These are phyloP conservation scores for Cryptococcus depauperatus DNA, from an alignment of 1,284 basidiomycete genomes.

Conservation along the genomic window DNA sequence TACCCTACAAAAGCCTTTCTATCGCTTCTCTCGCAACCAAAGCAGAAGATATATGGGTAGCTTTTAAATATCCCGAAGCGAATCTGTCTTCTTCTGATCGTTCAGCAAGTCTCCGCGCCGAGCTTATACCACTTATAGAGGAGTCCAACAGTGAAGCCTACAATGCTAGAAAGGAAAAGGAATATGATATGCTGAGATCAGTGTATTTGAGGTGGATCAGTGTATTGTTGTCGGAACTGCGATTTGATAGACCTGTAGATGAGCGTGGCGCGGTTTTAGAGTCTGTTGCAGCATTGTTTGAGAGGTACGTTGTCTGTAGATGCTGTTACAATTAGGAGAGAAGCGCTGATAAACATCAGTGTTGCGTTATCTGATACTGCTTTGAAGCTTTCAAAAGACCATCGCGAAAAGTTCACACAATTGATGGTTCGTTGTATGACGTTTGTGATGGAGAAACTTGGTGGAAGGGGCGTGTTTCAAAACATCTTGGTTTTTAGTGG, in stretches of 20 bases:
- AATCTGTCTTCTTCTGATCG: constrained; percentile 30
- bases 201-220: constrained; percentile 43
- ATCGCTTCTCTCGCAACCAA: constrained; percentile 23
- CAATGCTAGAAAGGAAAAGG: constrained; percentile 19
- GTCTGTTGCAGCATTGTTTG: constrained; percentile 46
- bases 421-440: constrained; percentile 45
- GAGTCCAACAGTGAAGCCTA: constrained; percentile 41
- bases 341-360: constrained; percentile 19
- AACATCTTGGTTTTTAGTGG: constrained; percentile 50
- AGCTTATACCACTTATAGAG: constrained; percentile 34
- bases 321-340: background rate
- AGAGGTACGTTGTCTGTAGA: constrained; percentile 36
- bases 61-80: constrained; percentile 29
- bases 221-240: constrained; percentile 39
- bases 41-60: constrained; percentile 26
- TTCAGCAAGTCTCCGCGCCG: constrained; percentile 36
- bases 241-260: constrained; percentile 44
- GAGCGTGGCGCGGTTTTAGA: constrained; percentile 49
- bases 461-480: constrained; percentile 50
- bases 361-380: constrained; percentile 41
- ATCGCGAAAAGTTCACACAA: constrained; percentile 38
- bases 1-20: constrained; percentile 19
- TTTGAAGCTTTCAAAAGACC: constrained; percentile 30
- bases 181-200: constrained; percentile 30
- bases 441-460: constrained; percentile 50